phyloP scores from a whole-genome alignment of 1,139 yeast genomes.

The Scheffersomyces parashehatae region DNA sequence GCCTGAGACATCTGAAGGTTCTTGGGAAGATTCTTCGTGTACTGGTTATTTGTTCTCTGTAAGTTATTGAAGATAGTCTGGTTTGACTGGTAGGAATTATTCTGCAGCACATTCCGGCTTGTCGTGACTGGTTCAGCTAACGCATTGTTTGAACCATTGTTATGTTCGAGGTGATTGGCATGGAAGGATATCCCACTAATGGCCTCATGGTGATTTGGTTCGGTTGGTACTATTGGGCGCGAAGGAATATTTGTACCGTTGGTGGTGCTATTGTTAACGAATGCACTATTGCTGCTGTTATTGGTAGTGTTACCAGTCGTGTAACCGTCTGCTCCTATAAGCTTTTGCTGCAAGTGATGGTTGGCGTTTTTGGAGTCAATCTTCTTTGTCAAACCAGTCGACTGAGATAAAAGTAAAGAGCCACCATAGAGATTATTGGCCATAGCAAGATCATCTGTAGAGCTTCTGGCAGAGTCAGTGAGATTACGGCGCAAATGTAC shows the following conservation, averaged over 20 bases:
- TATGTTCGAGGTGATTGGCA: constrained; percentile 31
- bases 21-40: constrained; percentile 15
- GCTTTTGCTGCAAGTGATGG: constrained; percentile 10
- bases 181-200: constrained; percentile 40
- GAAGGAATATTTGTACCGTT: constrained; percentile 1
- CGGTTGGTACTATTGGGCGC: constrained; percentile 14
- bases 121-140: constrained; percentile 40
- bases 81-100: constrained; percentile 45
- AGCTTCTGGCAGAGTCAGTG: constrained; percentile 16
- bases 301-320: constrained; percentile 2
- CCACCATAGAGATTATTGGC: constrained; percentile 44
- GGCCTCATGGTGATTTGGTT: constrained; percentile 20
- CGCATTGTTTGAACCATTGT: constrained; percentile 8
- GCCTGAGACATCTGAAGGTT: constrained; percentile 2
- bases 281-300: constrained; percentile 1
- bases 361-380: constrained; percentile 24
- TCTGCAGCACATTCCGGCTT: constrained; percentile 32
- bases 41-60: constrained; percentile 42
- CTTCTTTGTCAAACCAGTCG: constrained; percentile 45
- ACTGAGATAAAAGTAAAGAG: constrained; percentile 44
- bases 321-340: constrained; percentile 10
- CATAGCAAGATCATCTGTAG: constrained; percentile 28
- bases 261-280: background rate
- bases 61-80: constrained; percentile 47
- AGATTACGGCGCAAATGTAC: background rate